A percentile compares a stretch with the other conserved stretches of the same genome.
Conservation (phyloP, 192 early-diverging fungal species). For the Backusella macrospora region DNA sequence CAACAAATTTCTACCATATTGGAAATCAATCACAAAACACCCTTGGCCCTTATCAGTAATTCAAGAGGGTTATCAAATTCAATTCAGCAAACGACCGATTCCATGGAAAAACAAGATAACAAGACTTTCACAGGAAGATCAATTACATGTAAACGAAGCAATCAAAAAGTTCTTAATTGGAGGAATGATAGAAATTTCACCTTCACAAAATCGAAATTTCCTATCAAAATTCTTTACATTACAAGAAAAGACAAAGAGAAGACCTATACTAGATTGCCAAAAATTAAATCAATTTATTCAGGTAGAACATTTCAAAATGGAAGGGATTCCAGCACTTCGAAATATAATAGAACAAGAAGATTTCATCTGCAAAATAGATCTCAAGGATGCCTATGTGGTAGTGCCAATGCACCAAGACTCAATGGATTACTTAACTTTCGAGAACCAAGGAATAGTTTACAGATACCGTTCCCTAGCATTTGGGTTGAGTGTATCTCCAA, state of each 20-base stretch:
- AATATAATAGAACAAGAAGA: constrained; percentile 25
- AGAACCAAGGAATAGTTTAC: constrained; percentile 1
- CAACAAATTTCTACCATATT: no score
- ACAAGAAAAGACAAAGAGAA: constrained; percentile 8
- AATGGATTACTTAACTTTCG: constrained; percentile 11
- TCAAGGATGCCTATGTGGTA: constrained; percentile 24
- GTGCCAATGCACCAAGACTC: constrained; percentile 19
- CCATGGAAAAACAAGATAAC: no score
- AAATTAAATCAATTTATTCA: constrained; percentile 16
- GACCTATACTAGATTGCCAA: constrained; percentile 20
- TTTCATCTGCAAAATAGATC: constrained; percentile 22
- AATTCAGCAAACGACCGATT: no score
- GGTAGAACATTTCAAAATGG: constrained; percentile 35
- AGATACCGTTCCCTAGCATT: constrained; percentile 20
- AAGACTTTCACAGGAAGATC: no score
- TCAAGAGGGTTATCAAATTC: no score
- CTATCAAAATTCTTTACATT: constrained; percentile 15
- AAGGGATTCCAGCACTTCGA: constrained; percentile 30
- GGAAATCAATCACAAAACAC: no score
- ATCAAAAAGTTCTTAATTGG: background rate
- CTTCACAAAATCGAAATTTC: background rate
- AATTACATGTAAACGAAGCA: no score
- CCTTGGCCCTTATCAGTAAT: no score
- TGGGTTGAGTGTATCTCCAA: constrained; percentile 15
- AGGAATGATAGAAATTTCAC: constrained; percentile 9